These are phyloP conservation scores for Gynochthodes officinalis DNA, from an alignment of 257 asterid genomes.

Conservation along the genomic window DNA sequence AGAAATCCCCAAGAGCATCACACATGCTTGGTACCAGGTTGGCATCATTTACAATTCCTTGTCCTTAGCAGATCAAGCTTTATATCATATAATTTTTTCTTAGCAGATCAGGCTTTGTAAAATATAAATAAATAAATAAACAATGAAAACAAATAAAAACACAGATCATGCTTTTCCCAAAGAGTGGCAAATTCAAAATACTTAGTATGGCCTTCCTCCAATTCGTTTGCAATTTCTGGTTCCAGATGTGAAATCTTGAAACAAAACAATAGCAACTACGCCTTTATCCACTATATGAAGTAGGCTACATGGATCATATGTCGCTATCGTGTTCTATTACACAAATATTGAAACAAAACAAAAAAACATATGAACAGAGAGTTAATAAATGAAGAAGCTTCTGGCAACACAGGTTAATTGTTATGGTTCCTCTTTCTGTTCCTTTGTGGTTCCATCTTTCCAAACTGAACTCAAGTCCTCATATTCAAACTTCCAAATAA, in stretches of 20 bases:
- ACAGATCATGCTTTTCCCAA: not conserved
- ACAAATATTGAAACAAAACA: too few species aligned
- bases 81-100: not conserved
- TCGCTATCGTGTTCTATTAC: too few species aligned
- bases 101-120: not conserved
- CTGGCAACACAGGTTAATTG: not conserved
- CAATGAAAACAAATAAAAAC: not conserved
- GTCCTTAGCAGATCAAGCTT: not conserved
- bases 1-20: not conserved
- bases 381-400: not conserved
- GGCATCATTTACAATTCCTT: not conserved
- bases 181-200: not conserved
- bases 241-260: not conserved
- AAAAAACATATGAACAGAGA: not conserved
- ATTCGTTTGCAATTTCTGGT: not conserved
- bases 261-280: too few species aligned
- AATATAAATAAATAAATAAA: too few species aligned
- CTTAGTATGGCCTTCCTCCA: not conserved
- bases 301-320: too few species aligned
- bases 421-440: not conserved
- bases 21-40: not conserved
- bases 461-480: not conserved
- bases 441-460: not conserved
- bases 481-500: not conserved
- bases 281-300: too few species aligned